Conservation (phyloP, 148 eudicot species). For the Nepenthes mirabilis region DNA sequence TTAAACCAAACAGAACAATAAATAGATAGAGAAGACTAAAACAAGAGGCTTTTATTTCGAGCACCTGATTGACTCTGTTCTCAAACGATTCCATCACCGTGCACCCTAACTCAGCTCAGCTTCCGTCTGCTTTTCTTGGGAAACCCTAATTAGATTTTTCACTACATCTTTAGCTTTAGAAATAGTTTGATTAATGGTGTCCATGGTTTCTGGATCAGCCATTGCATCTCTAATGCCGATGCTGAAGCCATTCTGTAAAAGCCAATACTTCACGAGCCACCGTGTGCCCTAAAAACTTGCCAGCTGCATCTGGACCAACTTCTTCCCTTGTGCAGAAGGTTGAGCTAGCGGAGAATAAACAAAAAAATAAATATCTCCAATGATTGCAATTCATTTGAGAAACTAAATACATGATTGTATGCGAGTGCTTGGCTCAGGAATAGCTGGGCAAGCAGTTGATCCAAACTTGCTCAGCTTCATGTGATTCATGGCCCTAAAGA, state of each 20-base stretch:
- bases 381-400: too few species aligned
- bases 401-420: neutral
- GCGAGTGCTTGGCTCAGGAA: too few species aligned
- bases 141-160: slow-evolving; percentile 65
- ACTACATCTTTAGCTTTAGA: slow-evolving; percentile 87
- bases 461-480: too few species aligned
- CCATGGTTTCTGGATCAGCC: slow-evolving; percentile 98
- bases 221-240: slow-evolving; percentile 98
- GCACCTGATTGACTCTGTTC: slow-evolving; percentile 96
- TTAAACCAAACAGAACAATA: neutral
- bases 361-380: too few species aligned
- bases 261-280: slow-evolving; percentile 99
- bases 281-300: slow-evolving; percentile 97
- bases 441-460: too few species aligned
- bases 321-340: slow-evolving; percentile 51
- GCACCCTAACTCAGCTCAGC: slow-evolving; percentile 83
- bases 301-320: slow-evolving; percentile 99
- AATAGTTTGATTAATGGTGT: slow-evolving; percentile 75
- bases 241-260: slow-evolving; percentile 82
- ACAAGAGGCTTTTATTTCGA: neutral
- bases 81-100: slow-evolving; percentile 99
- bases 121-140: slow-evolving; percentile 75
- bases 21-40: neutral
- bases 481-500: too few species aligned
- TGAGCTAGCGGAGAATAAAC: too few species aligned